Evolutionary conservation across 1,284 basidiomycete genomes (phyloP), one percentile per base, ranked within the genome.

Genomic region (Exobasidium cylindrosporum): DNA sequence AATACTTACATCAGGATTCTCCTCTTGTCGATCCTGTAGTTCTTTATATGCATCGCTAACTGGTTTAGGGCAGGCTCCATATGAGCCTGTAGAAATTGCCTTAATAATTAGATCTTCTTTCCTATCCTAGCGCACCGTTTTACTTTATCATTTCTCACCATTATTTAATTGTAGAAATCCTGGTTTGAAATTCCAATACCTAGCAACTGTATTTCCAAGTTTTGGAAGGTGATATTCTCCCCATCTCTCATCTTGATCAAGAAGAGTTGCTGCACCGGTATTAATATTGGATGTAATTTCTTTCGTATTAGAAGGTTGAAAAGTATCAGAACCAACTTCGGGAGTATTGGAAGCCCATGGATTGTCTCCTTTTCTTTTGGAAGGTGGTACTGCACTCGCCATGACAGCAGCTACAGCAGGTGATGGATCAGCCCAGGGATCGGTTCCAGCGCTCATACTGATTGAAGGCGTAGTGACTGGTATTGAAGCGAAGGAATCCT

Each of bases 341-440:
- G 43, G 43, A 23, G 21, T 28, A 6, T n/a, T n/a, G 29, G 57
- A 58, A 17, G 53, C 53, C 53, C 53, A 55, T 4, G 53, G 53
- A 55, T 55, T 55, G 29, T 55, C 53, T 14, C 53, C 30, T 17
- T 17, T 40, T 40, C 35, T 7, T 17, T 40, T 40, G 7, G 35
- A 40, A 6, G 53, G n/a, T 24, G 53, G 31, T 29, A 21, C 29
- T 35, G n/a, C 21, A 21, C 21, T 35, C 17, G 14, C 31, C 2
- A 31, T 14, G 4, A 44, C 53, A 55, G n/a, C 24, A 11, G 43
- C 21, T 13, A 40, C 21, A 14, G 46, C 46, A 58, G 43, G 28
- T 13, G 29, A 21, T 30, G 57, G 57, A 47, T 58, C 57, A 5
- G 57, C 57, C 57, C 57, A 58, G 4, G 57, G 57, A 47, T 58